Conservation (phyloP, 768 basidiomycete genomes). For the button mushroom (Agaricus bisporus) region DNA sequence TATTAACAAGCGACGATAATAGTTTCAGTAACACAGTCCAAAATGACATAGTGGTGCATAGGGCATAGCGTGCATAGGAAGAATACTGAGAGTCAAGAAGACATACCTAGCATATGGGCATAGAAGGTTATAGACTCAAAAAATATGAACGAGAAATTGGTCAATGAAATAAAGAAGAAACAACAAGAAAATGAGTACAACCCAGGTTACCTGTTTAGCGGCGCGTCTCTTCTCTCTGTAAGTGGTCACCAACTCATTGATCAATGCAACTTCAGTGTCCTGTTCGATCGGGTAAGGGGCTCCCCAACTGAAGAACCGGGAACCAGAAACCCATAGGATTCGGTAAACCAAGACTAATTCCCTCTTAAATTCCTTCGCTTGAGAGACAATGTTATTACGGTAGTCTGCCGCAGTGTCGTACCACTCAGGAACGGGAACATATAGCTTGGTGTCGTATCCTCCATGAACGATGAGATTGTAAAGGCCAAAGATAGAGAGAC, state of each 20-base stretch:
- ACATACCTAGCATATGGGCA: neutral
- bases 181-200: neutral
- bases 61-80: neutral
- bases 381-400: neutral
- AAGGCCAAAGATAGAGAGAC: neutral
- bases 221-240: neutral
- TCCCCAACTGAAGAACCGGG: neutral
- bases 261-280: neutral
- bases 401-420: neutral
- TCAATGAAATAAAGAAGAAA: neutral
- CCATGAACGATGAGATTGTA: slow-evolving; percentile 3
- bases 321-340: neutral
- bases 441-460: neutral
- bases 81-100: no score
- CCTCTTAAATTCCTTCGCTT: neutral
- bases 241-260: neutral
- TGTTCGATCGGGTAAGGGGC: neutral
- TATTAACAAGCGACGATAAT: neutral
- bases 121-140: neutral
- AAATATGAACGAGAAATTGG: neutral
- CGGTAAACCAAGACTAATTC: neutral
- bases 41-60: neutral
- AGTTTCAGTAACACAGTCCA: neutral
- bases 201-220: neutral
- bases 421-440: slow-evolving; percentile 5